Conservation (phyloP, 164 flowering plant genomes). For the Chimonanthus salicifolius region DNA sequence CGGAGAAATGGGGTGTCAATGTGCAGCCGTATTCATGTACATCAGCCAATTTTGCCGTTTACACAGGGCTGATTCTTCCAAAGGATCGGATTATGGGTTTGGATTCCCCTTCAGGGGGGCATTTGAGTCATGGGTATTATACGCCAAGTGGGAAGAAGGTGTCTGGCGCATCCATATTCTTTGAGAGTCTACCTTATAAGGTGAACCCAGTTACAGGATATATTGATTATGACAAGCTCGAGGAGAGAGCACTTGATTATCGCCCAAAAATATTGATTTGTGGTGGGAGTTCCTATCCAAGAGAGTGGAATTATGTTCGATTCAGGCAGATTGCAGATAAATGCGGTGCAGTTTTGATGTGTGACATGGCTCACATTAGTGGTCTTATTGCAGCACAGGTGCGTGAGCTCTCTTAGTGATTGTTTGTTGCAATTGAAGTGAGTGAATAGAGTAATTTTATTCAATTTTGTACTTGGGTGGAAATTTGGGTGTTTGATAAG, state of each 20-base stretch:
- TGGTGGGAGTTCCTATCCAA: slow-evolving; percentile 86
- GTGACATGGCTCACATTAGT: slow-evolving; percentile 90
- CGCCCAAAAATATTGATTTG: slow-evolving; percentile 80
- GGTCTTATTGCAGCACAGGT: slow-evolving; percentile 86
- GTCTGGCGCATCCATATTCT: slow-evolving; percentile 78
- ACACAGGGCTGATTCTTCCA: slow-evolving; percentile 62
- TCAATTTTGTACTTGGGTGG: neutral
- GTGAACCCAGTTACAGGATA: slow-evolving; percentile 74
- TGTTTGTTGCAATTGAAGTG: neutral
- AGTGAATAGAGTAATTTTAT: neutral
- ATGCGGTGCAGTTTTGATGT: slow-evolving; percentile 67
- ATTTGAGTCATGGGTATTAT: slow-evolving; percentile 84
- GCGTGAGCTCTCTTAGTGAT: neutral
- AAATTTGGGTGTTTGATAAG: neutral
- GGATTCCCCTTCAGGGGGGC: slow-evolving; percentile 90
- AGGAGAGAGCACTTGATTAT: slow-evolving; percentile 73
- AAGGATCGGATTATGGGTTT: slow-evolving; percentile 86
- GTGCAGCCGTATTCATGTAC: slow-evolving; percentile 93
- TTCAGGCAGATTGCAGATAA: slow-evolving; percentile 77
- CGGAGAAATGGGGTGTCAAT: slow-evolving; percentile 82
- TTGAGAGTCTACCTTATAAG: slow-evolving; percentile 73
- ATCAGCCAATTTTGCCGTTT: slow-evolving; percentile 85
- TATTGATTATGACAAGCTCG: slow-evolving; percentile 76
- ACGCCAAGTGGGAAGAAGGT: slow-evolving; percentile 70
- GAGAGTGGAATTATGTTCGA: slow-evolving; percentile 80